Conservation (phyloP, 2,329 filamentous ascomycete genomes). For the Colletotrichum viniferum region DNA sequence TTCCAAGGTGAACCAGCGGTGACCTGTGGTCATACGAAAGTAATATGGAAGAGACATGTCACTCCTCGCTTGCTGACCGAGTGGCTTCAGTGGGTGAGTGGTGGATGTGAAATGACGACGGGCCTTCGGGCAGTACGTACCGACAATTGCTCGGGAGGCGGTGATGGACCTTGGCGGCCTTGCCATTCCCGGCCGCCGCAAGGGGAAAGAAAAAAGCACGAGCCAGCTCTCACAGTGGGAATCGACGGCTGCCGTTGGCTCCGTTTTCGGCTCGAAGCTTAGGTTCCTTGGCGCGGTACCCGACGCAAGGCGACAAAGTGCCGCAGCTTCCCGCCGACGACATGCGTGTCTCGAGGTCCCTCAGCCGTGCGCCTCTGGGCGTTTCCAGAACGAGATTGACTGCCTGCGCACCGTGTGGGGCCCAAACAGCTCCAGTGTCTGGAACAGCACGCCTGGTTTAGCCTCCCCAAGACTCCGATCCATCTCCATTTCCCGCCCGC, state of each 20-base stretch:
- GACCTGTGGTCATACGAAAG: slow-evolving; percentile 8
- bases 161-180: background rate
- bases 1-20: slow-evolving; percentile 16
- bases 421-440: background rate
- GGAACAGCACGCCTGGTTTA: background rate
- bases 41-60: slow-evolving; percentile 7
- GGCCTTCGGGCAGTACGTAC: background rate
- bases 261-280: slow-evolving; percentile 20
- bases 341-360: background rate
- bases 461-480: background rate
- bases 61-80: background rate
- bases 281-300: slow-evolving; percentile 15
- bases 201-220: background rate
- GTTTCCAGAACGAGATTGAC: background rate
- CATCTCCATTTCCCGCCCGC: slow-evolving; percentile 6
- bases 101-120: background rate
- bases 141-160: background rate
- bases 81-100: background rate
- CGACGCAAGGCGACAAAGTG: slow-evolving; percentile 3
- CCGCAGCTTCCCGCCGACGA: background rate
- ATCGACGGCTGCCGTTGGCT: background rate
- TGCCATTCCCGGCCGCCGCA: background rate
- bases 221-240: background rate
- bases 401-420: background rate
- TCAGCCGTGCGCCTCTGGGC: background rate